These are phyloP conservation scores for Penicillium riverlandense DNA, from an alignment of 495 filamentous ascomycete species.

Conservation along the genomic window DNA sequence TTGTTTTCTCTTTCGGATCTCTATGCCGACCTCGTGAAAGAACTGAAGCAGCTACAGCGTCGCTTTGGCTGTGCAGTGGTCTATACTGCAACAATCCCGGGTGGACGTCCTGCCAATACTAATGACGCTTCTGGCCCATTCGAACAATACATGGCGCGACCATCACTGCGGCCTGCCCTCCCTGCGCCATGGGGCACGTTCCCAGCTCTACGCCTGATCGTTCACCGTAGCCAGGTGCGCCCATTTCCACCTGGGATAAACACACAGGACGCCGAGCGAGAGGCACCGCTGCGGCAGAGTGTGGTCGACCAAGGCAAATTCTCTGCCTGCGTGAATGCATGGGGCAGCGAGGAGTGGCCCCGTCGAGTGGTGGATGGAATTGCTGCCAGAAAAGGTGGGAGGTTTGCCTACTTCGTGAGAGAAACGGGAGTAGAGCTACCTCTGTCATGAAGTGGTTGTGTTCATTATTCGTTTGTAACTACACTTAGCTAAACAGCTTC, in stretches of 20 bases:
- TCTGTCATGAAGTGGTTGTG: conserved; percentile 1
- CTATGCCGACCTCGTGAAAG: conserved; percentile 24
- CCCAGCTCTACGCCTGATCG: conserved; percentile 38
- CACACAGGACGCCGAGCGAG: conserved; percentile 45
- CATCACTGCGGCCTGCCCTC: conserved; percentile 33
- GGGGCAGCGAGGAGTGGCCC: conserved; percentile 39
- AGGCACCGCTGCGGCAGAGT: conserved; percentile 38
- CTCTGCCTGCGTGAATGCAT: conserved; percentile 38
- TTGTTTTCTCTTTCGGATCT: conserved; percentile 29
- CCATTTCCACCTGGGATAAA: conserved; percentile 49
- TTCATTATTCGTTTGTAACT: not conserved
- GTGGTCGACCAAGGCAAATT: conserved; percentile 34
- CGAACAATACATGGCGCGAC: conserved; percentile 28
- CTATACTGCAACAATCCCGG: conserved; percentile 25
- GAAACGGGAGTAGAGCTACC: conserved; percentile 15
- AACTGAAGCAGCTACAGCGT: conserved; percentile 28
- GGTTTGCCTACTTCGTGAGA: conserved; percentile 21
- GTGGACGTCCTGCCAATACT: conserved; percentile 11
- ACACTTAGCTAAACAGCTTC: conserved; percentile 25
- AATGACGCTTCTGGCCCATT: conserved; percentile 16
- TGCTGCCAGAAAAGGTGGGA: conserved; percentile 19
- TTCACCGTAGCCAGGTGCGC: conserved; percentile 35
- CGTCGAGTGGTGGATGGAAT: conserved; percentile 25
- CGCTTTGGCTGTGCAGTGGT: conserved; percentile 35
- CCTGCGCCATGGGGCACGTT: conserved; percentile 42